phyloP scores from a whole-genome alignment of 1,284 basidiomycete species.

The Fomitopsis betulina region DNA sequence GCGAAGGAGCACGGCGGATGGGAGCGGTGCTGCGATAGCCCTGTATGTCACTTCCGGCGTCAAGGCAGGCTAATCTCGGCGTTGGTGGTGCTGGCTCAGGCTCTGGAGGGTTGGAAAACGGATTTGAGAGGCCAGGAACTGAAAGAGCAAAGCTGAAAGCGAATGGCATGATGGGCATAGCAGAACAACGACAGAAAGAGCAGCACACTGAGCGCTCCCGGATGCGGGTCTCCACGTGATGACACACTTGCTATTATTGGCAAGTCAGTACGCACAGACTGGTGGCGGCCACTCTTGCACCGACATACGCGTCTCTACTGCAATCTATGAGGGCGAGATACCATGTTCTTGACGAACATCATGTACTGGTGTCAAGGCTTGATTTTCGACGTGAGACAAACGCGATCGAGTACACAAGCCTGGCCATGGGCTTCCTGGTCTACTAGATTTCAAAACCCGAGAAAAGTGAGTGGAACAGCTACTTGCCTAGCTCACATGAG shows the following conservation, averaged over 20 bases:
- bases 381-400: too few relatives aligned
- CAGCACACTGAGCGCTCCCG: not conserved
- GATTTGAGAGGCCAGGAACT: constrained; percentile 61
- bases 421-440: too few relatives aligned
- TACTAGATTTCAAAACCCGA: too few relatives aligned
- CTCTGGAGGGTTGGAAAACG: constrained; percentile 38
- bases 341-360: too few relatives aligned
- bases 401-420: too few relatives aligned
- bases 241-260: not conserved
- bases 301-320: too few relatives aligned
- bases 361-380: too few relatives aligned
- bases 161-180: constrained; percentile 40
- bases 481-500: too few relatives aligned
- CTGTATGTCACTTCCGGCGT: constrained; percentile 3
- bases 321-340: too few relatives aligned
- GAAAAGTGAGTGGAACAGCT: too few relatives aligned
- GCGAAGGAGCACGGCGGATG: constrained; percentile 23
- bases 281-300: too few relatives aligned
- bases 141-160: constrained; percentile 63
- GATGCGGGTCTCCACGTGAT: not conserved
- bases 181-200: constrained; percentile 3
- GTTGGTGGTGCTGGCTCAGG: constrained; percentile 23
- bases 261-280: too few relatives aligned
- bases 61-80: constrained; percentile 10
- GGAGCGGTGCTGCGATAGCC: constrained; percentile 9